Percentiles rank a stretch among this genome's conserved stretches.
These are phyloP conservation scores for Lignosus rhinocerotis DNA, from an alignment of 1,284 basidiomycete genomes.

Conservation along the genomic window DNA sequence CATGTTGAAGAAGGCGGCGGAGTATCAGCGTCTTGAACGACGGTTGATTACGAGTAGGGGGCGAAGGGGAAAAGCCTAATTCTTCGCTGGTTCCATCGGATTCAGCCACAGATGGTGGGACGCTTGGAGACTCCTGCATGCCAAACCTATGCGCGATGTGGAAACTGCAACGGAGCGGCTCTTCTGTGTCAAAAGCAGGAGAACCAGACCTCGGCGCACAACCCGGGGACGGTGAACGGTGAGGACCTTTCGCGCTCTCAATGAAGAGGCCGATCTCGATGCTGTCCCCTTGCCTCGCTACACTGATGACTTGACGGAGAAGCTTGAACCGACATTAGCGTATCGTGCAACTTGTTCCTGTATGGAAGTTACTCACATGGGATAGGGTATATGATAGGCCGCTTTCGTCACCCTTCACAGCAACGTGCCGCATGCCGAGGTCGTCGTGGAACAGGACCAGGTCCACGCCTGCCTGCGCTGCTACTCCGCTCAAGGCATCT, in stretches of 20 bases:
- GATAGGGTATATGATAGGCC: conserved; percentile 79
- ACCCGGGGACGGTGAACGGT: conserved; percentile 9
- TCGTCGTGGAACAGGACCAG: conserved; percentile 88
- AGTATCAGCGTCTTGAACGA: conserved; percentile 64
- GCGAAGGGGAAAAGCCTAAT: conserved; percentile 8
- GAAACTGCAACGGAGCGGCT: conserved; percentile 51
- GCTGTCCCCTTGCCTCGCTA: conserved; percentile 73
- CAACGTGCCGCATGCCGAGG: conserved; percentile 80
- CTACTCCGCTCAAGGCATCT: conserved; percentile 82
- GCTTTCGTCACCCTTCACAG: conserved; percentile 82
- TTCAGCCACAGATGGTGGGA: background rate
- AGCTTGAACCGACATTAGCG: conserved; percentile 50
- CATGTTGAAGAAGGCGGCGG: conserved; percentile 63
- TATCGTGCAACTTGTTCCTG: conserved; percentile 15
- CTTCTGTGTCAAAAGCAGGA: conserved; percentile 28
- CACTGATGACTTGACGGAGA: conserved; percentile 78
- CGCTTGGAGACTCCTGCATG: conserved; percentile 9
- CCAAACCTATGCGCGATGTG: conserved; percentile 51
- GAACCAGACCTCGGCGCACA: conserved; percentile 18
- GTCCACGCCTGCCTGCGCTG: conserved; percentile 83
- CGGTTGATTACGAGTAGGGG: conserved; percentile 46
- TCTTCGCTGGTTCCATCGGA: background rate
- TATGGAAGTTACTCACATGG: conserved; percentile 62
- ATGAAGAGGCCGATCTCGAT: conserved; percentile 87
- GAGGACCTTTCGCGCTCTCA: conserved; percentile 32